Evolutionary conservation across 2,329 filamentous ascomycete genomes (phyloP), one percentile per base, ranked within the genome.

Genomic region (Cyphellophora europaea): DNA sequence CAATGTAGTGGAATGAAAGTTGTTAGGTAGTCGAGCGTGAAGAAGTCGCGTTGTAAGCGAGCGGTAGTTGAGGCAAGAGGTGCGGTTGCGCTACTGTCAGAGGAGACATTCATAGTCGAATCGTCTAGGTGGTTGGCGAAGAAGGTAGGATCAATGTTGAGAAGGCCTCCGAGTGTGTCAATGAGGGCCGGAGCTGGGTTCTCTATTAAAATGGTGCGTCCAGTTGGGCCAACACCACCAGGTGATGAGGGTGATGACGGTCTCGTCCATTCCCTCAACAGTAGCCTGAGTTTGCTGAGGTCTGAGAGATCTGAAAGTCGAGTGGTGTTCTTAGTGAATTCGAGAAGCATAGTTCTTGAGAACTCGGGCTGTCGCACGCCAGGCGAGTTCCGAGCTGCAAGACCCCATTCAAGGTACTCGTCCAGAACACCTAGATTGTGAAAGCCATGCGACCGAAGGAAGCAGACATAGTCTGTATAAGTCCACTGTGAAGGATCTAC

Each of bases 391-490:
- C 19, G 30, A 5, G 38, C 38, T 12, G 43, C 34, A 6, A 44
- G 21, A 17, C 44, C 44, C 44, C 44, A 46, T 25, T 39, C 38
- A 19, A 46, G 41, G 30, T 36, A 46, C 19, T 42, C 44, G 30
- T 46, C 41, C 13, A 46, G 34, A 14, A 36, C 36, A 19, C 38
- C 35, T 19, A 46, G 41, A 30, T 46, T 46, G 35, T 43, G 44
- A 38, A 44, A 46, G 6, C 44, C 44, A 37, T 46, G 44, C n/a
- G 41, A 41, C 11, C 41, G 33, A 3, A 46, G 19, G 23, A 46
- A 46, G 32, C 44, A 46, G 13, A 44, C 44, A 27, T 46, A 46
- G 31, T 46, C 44, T 21, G 44, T 44, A 30, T 42, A 46, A 6
- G 44, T 46, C 44, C 44, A 46, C 14, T 35, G 41, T 18, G 39